Conservation (phyloP, 441 rosid genomes). For the Gossypium trilobum region DNA sequence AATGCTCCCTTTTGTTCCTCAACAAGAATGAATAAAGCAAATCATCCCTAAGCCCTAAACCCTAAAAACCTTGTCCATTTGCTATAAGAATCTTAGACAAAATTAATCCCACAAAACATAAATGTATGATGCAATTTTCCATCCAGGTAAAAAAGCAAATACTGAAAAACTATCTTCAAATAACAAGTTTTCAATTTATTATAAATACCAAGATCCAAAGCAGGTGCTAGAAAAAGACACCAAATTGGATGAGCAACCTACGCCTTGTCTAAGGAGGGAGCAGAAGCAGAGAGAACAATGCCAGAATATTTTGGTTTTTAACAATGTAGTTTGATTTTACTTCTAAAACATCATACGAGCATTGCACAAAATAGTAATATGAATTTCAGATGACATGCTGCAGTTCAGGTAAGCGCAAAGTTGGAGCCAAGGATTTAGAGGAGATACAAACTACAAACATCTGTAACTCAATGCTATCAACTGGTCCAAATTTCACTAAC, state of each 20-base stretch:
- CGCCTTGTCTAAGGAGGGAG: neutral
- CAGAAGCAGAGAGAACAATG: neutral
- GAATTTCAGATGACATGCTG: constrained; percentile 4
- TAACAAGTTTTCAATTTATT: neutral
- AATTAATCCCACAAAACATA: neutral
- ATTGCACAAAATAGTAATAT: neutral
- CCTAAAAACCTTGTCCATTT: neutral
- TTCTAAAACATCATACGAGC: neutral
- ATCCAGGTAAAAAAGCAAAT: neutral
- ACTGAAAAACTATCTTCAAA: neutral
- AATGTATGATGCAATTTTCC: neutral
- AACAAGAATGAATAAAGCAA: neutral
- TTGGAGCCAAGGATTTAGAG: neutral
- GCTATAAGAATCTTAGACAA: neutral
- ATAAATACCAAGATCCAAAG: neutral
- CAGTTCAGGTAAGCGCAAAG: constrained; percentile 11
- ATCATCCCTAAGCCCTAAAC: no score
- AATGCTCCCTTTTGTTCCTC: neutral
- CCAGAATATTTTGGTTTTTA: neutral
- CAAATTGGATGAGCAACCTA: neutral
- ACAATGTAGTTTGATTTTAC: neutral
- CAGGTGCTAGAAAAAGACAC: neutral
- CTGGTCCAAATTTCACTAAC: neutral
- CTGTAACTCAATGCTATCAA: neutral
- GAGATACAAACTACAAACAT: constrained; percentile 5